Percentiles rank a stretch among this genome's conserved stretches.
Evolutionary conservation across 2,329 filamentous ascomycete genomes (phyloP).

Genomic region (Ceratocystis ficicola): DNA sequence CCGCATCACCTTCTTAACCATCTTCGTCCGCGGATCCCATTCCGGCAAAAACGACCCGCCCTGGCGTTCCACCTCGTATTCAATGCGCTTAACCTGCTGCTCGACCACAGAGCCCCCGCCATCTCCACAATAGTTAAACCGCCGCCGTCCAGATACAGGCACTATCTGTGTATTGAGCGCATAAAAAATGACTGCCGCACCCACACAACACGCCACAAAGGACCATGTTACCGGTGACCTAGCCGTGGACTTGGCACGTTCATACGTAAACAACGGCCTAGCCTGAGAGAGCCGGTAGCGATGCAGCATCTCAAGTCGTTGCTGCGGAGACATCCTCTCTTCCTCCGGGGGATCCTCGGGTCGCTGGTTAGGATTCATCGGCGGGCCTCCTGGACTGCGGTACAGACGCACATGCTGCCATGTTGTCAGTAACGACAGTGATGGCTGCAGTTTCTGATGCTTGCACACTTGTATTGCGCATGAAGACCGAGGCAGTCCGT

Average conservation of each 20-base stretch:
- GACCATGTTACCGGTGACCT: constrained; percentile 32
- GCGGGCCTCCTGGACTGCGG: constrained; percentile 11
- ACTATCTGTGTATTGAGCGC: constrained; percentile 58
- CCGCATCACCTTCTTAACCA: constrained; percentile 53
- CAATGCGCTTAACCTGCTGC: constrained; percentile 44
- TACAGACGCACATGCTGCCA: constrained; percentile 9
- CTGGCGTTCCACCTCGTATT: constrained; percentile 42
- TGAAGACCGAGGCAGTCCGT: background rate
- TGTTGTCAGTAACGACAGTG: too few species aligned
- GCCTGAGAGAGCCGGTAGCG: constrained; percentile 26
- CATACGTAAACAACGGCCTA: constrained; percentile 30
- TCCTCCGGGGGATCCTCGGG: constrained; percentile 17
- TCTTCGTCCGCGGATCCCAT: constrained; percentile 40
- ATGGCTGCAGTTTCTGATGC: background rate
- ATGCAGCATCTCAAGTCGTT: constrained; percentile 16
- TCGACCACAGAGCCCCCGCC: constrained; percentile 37
- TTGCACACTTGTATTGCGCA: background rate
- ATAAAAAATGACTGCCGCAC: constrained; percentile 48
- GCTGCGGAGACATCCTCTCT: constrained; percentile 8
- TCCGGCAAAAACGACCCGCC: constrained; percentile 45
- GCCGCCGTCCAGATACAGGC: constrained; percentile 55
- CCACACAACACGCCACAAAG: constrained; percentile 33
- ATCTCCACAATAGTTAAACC: constrained; percentile 58
- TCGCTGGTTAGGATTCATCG: constrained; percentile 20
- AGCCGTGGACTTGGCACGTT: constrained; percentile 28